Conservation (phyloP, 2,329 filamentous ascomycete species). For the Hypomyces rosellus region DNA sequence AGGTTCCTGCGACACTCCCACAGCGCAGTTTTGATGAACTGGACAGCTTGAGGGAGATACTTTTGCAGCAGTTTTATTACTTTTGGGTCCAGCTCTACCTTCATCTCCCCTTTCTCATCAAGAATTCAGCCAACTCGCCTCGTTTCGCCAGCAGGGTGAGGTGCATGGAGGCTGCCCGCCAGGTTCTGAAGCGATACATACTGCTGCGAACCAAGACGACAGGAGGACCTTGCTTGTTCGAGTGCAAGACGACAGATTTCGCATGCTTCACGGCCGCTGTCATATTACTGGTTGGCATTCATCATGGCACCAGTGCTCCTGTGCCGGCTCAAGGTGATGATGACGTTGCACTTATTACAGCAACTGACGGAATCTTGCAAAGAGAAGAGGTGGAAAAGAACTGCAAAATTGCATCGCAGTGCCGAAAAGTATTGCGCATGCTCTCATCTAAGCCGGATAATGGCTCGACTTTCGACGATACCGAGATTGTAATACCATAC, state of each 20-base stretch:
- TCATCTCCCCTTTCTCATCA: slow-evolving; percentile 37
- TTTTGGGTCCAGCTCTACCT: slow-evolving; percentile 38
- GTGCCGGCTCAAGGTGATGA: background rate
- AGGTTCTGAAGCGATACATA: slow-evolving; percentile 20
- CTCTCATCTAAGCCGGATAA: background rate
- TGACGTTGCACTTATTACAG: slow-evolving; percentile 6
- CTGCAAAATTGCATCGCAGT: slow-evolving; percentile 15
- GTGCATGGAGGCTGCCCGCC: slow-evolving; percentile 10
- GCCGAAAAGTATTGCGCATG: slow-evolving; percentile 11
- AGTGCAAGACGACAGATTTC: slow-evolving; percentile 41
- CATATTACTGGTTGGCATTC: slow-evolving; percentile 32
- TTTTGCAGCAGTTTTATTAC: slow-evolving; percentile 36
- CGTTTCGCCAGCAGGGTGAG: slow-evolving; percentile 27
- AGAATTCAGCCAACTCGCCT: slow-evolving; percentile 24
- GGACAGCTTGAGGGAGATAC: slow-evolving; percentile 26
- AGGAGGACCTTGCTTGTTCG: slow-evolving; percentile 28
- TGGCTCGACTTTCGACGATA: background rate
- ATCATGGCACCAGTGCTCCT: background rate
- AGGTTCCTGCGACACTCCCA: slow-evolving; percentile 20
- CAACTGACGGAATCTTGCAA: slow-evolving; percentile 6
- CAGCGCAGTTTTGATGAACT: slow-evolving; percentile 8
- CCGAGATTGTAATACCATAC: slow-evolving; percentile 9
- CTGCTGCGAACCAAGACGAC: slow-evolving; percentile 25
- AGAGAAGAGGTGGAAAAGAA: slow-evolving; percentile 3
- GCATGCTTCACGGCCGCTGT: slow-evolving; percentile 39